A percentile compares a stretch with the other conserved stretches of the same genome.
Conservation (phyloP, 2,329 filamentous ascomycete species). For the Hypoxylon rubiginosum region DNA sequence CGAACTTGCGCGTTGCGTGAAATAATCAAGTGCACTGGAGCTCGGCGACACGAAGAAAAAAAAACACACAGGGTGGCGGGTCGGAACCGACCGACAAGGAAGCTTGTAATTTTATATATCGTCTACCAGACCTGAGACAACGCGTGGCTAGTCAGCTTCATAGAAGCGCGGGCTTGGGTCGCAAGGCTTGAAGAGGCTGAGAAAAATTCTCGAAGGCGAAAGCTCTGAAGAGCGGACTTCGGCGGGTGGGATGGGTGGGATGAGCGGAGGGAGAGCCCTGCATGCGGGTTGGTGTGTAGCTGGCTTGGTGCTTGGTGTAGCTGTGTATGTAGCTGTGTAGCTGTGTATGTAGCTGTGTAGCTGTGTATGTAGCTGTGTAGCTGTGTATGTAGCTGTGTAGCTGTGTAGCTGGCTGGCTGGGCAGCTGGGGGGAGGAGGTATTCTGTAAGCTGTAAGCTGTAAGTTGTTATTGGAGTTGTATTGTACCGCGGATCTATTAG, state of each 20-base stretch:
- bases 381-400: no score
- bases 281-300: neutral
- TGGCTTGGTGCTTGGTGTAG: no score
- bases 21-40: conserved; percentile 22
- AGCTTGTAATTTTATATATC: conserved; percentile 7
- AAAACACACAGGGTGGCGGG: neutral
- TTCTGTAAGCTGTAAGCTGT: conserved; percentile 15
- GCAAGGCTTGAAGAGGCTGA: conserved; percentile 37
- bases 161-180: conserved; percentile 12
- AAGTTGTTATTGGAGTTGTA: neutral
- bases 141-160: conserved; percentile 10
- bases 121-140: conserved; percentile 17
- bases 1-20: conserved; percentile 28
- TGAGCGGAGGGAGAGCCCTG: neutral
- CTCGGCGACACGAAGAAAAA: neutral
- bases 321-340: no score
- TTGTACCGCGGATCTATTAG: conserved; percentile 23
- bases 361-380: no score
- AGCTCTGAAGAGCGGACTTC: conserved; percentile 20
- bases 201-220: conserved; percentile 21
- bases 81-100: neutral
- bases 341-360: no score
- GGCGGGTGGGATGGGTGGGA: conserved; percentile 30
- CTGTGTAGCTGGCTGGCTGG: no score
- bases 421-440: no score